Evolutionary conservation across 805 yeast species (phyloP).

Genomic region (Hemisphaericaspora nanyangensis): DNA sequence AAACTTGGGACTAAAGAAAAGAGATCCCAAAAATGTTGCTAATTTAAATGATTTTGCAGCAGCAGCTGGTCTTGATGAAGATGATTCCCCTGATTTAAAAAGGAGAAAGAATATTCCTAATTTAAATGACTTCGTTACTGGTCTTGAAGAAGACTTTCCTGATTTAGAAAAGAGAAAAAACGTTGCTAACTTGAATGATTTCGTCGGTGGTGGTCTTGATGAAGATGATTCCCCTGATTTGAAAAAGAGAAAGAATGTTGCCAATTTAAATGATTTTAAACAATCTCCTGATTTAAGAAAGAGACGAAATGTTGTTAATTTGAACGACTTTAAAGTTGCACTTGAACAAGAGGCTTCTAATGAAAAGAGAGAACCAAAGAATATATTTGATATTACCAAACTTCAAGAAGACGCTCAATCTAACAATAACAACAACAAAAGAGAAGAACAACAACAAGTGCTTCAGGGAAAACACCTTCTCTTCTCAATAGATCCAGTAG

Average conservation of each 20-base stretch:
- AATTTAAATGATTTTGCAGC: conserved; percentile 10
- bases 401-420: conserved; percentile 1
- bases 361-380: neutral
- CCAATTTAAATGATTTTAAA: conserved; percentile 1
- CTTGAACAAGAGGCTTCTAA: neutral
- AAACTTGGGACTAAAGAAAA: no score
- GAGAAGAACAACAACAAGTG: conserved; percentile 7
- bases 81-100: neutral
- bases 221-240: conserved; percentile 1
- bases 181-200: conserved; percentile 12
- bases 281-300: neutral
- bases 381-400: conserved; percentile 2
- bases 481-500: conserved; percentile 10
- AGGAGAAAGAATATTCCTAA: conserved; percentile 7
- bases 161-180: conserved; percentile 15
- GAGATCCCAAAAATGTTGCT: conserved; percentile 19
- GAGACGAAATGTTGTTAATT: conserved; percentile 14
- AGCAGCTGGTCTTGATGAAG: neutral
- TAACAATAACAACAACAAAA: conserved; percentile 3
- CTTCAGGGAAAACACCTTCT: neutral
- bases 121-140: conserved; percentile 1
- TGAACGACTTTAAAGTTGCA: conserved; percentile 7
- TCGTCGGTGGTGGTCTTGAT: conserved; percentile 3
- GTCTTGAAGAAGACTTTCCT: conserved; percentile 2
- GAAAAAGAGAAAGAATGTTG: conserved; percentile 6